These are phyloP conservation scores for Ceratobasidium sp. DNA, from an alignment of 1,284 basidiomycete species.

Conservation along the genomic window DNA sequence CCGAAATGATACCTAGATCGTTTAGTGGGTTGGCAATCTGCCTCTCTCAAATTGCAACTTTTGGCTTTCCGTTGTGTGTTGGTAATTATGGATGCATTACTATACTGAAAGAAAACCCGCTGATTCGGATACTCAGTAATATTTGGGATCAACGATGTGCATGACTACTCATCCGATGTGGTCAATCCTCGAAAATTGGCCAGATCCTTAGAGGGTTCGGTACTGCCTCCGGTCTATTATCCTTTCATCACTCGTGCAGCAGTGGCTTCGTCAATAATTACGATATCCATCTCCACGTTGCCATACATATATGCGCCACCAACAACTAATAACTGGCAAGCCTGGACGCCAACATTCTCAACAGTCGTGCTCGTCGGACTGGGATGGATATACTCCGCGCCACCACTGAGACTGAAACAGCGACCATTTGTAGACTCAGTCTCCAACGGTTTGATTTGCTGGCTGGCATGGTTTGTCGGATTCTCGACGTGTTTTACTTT, in stretches of 20 bases:
- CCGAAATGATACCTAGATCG: conserved; percentile 43
- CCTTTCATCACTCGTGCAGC: too few relatives aligned
- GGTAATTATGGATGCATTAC: conserved; percentile 26
- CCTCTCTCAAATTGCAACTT: conserved; percentile 48
- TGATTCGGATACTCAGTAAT: not conserved
- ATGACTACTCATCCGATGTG: too few relatives aligned
- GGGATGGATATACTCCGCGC: conserved; percentile 53
- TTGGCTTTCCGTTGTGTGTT: conserved; percentile 51
- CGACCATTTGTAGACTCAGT: conserved; percentile 53
- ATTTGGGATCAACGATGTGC: too few relatives aligned
- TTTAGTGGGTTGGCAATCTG: conserved; percentile 36
- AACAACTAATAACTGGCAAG: not conserved
- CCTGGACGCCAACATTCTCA: not conserved
- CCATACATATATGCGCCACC: too few relatives aligned
- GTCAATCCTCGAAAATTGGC: too few relatives aligned
- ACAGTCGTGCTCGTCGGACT: conserved; percentile 50
- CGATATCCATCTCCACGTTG: too few relatives aligned
- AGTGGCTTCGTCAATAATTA: too few relatives aligned
- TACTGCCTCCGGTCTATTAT: too few relatives aligned
- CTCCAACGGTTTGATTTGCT: conserved; percentile 53
- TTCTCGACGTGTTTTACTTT: conserved; percentile 47
- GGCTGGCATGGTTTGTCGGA: conserved; percentile 52
- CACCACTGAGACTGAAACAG: conserved; percentile 53
- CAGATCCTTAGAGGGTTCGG: too few relatives aligned
- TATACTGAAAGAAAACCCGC: not conserved